phyloP scores from a whole-genome alignment of 1,284 basidiomycete species.

The Ustilago trichophora region DNA sequence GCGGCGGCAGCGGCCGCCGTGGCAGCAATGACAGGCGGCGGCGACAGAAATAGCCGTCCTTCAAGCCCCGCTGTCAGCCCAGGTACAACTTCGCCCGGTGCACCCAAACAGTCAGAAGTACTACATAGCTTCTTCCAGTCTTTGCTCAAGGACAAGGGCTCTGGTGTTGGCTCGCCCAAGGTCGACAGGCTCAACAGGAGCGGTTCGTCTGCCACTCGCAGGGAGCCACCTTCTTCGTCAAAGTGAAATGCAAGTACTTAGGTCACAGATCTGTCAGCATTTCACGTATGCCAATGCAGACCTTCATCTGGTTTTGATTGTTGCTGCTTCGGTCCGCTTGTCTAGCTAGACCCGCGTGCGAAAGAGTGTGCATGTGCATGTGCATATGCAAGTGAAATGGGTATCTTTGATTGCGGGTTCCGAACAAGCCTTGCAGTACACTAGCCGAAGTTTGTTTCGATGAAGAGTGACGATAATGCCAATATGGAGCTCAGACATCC shows the following conservation, averaged over 20 bases:
- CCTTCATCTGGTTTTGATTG: too few species aligned
- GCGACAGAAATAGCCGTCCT: slow-evolving; percentile 15
- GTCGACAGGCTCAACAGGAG: slow-evolving; percentile 11
- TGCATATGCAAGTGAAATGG: too few species aligned
- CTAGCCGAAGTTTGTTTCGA: too few species aligned
- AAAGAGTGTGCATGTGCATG: too few species aligned
- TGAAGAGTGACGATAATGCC: too few species aligned
- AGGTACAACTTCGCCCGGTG: slow-evolving; percentile 21
- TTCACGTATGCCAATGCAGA: too few species aligned
- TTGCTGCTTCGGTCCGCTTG: too few species aligned
- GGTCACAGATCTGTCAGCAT: too few species aligned
- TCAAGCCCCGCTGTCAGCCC: slow-evolving; percentile 28
- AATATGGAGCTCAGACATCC: slow-evolving; percentile 2
- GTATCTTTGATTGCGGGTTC: too few species aligned
- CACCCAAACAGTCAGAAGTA: slow-evolving; percentile 59
- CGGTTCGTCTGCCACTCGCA: neutral
- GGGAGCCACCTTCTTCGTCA: slow-evolving; percentile 3
- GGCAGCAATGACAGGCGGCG: slow-evolving; percentile 18
- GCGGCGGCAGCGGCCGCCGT: slow-evolving; percentile 29
- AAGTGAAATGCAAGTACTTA: too few species aligned
- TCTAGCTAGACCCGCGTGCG: too few species aligned
- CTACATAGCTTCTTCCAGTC: slow-evolving; percentile 63
- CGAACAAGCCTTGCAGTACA: too few species aligned
- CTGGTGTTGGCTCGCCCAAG: slow-evolving; percentile 21
- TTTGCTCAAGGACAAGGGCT: slow-evolving; percentile 40